Evolutionary conservation across 805 yeast species (phyloP).

Genomic region (Kuraishia floccosa): DNA sequence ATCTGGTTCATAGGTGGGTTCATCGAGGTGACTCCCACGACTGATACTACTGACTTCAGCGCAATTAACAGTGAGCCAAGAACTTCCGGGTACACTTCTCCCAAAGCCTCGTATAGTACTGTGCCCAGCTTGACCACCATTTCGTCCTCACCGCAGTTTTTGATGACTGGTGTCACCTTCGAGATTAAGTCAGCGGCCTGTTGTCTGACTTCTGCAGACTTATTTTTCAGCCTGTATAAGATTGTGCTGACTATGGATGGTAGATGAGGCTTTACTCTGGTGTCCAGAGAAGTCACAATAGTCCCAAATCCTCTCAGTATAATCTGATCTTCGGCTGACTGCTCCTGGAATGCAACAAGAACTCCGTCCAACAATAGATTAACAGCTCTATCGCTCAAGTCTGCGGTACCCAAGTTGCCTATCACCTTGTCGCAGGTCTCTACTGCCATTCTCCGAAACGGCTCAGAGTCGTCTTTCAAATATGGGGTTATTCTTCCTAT

Average conservation of each 20-base stretch:
- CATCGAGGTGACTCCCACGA: conserved; percentile 46
- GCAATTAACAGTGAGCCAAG: conserved; percentile 78
- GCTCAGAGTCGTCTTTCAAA: conserved; percentile 76
- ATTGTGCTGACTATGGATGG: conserved; percentile 63
- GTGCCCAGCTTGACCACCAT: conserved; percentile 59
- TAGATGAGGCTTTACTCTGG: conserved; percentile 58
- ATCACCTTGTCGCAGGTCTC: conserved; percentile 55
- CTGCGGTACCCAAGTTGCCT: conserved; percentile 37
- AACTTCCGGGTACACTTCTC: conserved; percentile 92
- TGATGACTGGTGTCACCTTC: conserved; percentile 54
- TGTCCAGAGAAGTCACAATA: conserved; percentile 49
- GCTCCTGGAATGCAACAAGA: conserved; percentile 73
- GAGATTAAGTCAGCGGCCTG: conserved; percentile 76
- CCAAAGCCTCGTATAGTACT: conserved; percentile 79
- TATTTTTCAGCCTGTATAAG: conserved; percentile 62
- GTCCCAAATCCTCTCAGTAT: conserved; percentile 56
- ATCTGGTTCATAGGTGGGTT: conserved; percentile 79
- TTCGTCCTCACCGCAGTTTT: conserved; percentile 50
- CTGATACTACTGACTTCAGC: conserved; percentile 46
- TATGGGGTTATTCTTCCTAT: conserved; percentile 44
- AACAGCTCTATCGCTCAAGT: conserved; percentile 44
- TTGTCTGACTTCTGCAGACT: conserved; percentile 61
- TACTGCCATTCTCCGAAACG: conserved; percentile 67
- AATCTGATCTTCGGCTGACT: conserved; percentile 40
- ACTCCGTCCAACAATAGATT: conserved; percentile 73